Percentiles rank a stretch among this genome's conserved stretches.
These are phyloP conservation scores for Plasmodium malariae DNA, from an alignment of 169 alveolate genomes.

Conservation along the genomic window DNA sequence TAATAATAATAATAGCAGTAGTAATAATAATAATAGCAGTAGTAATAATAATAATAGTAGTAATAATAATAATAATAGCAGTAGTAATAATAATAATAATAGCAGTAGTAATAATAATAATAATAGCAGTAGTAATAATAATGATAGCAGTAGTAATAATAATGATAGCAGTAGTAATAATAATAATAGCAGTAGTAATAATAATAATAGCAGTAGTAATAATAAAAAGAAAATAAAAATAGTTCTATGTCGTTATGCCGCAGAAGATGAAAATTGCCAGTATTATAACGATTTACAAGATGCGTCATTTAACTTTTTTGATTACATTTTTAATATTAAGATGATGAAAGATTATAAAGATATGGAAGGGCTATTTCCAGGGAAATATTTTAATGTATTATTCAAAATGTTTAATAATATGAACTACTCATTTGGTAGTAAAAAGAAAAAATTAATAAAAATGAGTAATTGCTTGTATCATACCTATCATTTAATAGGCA, in stretches of 20 bases:
- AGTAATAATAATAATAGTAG: too few species aligned
- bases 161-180: too few species aligned
- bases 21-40: too few species aligned
- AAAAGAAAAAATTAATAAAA: constrained; percentile 63
- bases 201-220: not conserved
- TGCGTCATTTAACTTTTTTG: constrained; percentile 26
- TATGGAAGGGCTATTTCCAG: not conserved
- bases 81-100: too few species aligned
- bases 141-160: too few species aligned
- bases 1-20: too few species aligned
- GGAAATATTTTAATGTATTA: constrained; percentile 7
- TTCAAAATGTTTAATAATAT: constrained; percentile 52
- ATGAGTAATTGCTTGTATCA: constrained; percentile 64
- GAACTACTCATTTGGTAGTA: constrained; percentile 49
- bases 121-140: too few species aligned
- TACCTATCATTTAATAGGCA: constrained; percentile 72
- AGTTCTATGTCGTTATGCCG: constrained; percentile 18
- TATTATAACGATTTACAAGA: constrained; percentile 5
- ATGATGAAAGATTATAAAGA: constrained; percentile 71
- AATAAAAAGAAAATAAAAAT: constrained; percentile 55
- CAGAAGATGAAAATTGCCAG: constrained; percentile 5
- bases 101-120: too few species aligned
- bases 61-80: too few species aligned
- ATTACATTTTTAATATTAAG: constrained; percentile 52
- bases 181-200: too few species aligned